Conservation (phyloP, 768 basidiomycete genomes). For the Clitopilus passeckerianus region DNA sequence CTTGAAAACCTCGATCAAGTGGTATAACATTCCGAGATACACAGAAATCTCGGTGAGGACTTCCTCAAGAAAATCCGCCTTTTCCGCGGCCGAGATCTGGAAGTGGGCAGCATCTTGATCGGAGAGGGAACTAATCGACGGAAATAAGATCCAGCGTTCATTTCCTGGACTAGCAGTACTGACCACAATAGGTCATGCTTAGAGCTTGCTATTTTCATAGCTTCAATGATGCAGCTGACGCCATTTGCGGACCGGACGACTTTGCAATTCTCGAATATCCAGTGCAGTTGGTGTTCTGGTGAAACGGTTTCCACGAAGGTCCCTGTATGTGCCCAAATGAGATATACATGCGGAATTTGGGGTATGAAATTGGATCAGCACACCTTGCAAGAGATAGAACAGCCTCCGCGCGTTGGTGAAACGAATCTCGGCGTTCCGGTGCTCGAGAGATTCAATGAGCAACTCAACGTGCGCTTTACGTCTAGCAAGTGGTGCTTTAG, state of each 20-base stretch:
- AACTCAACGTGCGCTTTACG: slow-evolving; percentile 74
- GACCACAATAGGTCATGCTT: slow-evolving; percentile 85
- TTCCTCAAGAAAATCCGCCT: slow-evolving; percentile 81
- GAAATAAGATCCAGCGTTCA: slow-evolving; percentile 2
- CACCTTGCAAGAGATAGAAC: slow-evolving; percentile 92
- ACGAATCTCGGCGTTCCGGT: slow-evolving; percentile 76
- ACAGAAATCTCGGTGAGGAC: slow-evolving; percentile 88
- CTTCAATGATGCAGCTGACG: slow-evolving; percentile 75
- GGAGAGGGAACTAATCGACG: slow-evolving; percentile 55
- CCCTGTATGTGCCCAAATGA: slow-evolving; percentile 38
- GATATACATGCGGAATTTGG: not conserved
- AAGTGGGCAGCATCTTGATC: slow-evolving; percentile 72
- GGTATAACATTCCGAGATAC: slow-evolving; percentile 94
- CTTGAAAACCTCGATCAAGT: slow-evolving; percentile 90
- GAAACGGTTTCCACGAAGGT: slow-evolving; percentile 89
- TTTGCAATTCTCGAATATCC: slow-evolving; percentile 93
- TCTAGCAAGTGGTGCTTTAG: slow-evolving; percentile 51
- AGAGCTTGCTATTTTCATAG: slow-evolving; percentile 83
- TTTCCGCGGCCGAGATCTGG: slow-evolving; percentile 65
- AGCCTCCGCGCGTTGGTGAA: slow-evolving; percentile 84
- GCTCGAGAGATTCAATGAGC: slow-evolving; percentile 84
- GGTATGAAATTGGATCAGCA: slow-evolving; percentile 8
- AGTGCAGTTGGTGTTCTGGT: slow-evolving; percentile 91
- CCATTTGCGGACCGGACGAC: slow-evolving; percentile 82
- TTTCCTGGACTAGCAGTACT: not conserved